Base-by-base conservation (phyloP, 2,329 filamentous ascomycete species). In the Neonectria hederae region DNA sequence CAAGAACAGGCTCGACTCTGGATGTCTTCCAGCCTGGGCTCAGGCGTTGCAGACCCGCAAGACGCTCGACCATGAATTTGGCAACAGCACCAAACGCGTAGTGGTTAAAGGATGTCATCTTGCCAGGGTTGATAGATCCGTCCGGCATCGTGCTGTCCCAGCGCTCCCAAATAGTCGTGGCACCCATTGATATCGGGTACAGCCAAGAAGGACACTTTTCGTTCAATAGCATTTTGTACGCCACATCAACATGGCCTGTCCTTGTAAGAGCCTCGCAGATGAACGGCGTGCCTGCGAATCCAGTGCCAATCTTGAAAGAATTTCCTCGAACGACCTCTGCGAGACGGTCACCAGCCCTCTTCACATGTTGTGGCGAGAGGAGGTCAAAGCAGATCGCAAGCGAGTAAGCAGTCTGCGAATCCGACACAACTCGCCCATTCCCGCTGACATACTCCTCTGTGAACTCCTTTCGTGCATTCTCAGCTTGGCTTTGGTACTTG, bases 31-130 rank as follows among this genome's bases (percentile, higher is more conserved):
- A 76, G 0, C 75, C 75, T 0, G 71, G 62, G 0, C 67, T 68
- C 7, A 73, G 2, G 2, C 61, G 59, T 10, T 69, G 64, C 1
- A 76, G 6, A 0, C 74, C 74, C 0, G 72, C 73, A 7, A 76
- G 32, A 1, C 67, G 26, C 19, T 72, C 66, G 26, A 80, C 75
- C 40, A 82, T 68, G 73, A 80, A 82, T 10, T 76, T 74, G 5
- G 74, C 76, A 4, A 82, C 76, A 5, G 77, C 75, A 0, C 80
- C 79, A 17, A 81, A 76, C 0, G 80, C 78, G 43, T 82, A 82
- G 61, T 82, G 79, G 52, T 83, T 80, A 46, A 80, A 79, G 13
- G 76, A 79, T 0, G 79, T 82, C 80, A 82, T 82, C 26, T 76
- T 68, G 0, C 80, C 76, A 0, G 77, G 74, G 55, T 82, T 82